Evolutionary conservation across 257 asterid genomes (phyloP).

Genomic region (Capsicum pubescens): DNA sequence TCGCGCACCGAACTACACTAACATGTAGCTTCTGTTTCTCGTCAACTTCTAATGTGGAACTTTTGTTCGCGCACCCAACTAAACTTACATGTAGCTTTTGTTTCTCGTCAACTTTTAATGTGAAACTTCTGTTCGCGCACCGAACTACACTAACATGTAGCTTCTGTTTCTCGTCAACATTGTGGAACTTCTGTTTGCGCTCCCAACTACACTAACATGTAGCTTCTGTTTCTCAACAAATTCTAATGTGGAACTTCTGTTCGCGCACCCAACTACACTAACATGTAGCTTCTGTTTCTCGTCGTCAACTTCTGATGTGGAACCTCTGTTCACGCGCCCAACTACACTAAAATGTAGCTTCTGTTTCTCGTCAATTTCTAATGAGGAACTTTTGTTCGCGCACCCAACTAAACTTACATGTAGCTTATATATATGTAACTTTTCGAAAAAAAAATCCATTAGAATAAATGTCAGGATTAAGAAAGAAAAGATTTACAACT

Average conservation of each 20-base stretch:
- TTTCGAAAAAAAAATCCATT: not conserved
- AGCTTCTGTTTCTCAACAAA: too few species aligned
- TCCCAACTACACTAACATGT: too few species aligned
- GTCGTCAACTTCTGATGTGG: not conserved
- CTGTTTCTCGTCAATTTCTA: not conserved
- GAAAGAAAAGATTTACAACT: not conserved
- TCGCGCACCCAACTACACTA: not conserved
- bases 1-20: too few species aligned
- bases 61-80: not conserved
- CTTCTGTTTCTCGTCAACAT: too few species aligned
- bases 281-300: too few species aligned
- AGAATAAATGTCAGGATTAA: constrained; percentile 18
- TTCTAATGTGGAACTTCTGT: not conserved
- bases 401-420: not conserved
- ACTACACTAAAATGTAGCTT: not conserved
- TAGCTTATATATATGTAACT: not conserved
- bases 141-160: not conserved
- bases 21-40: not conserved
- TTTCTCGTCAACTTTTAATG: too few species aligned
- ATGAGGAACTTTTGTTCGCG: not conserved
- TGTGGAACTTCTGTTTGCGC: too few species aligned
- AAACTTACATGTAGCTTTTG: not conserved
- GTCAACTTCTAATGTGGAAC: not conserved
- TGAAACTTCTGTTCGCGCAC: too few species aligned
- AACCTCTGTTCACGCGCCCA: not conserved